Percentiles rank a stretch among this genome's conserved stretches.
These are phyloP conservation scores for Allium sativum DNA, from an alignment of 106 monocot species.

Conservation along the genomic window DNA sequence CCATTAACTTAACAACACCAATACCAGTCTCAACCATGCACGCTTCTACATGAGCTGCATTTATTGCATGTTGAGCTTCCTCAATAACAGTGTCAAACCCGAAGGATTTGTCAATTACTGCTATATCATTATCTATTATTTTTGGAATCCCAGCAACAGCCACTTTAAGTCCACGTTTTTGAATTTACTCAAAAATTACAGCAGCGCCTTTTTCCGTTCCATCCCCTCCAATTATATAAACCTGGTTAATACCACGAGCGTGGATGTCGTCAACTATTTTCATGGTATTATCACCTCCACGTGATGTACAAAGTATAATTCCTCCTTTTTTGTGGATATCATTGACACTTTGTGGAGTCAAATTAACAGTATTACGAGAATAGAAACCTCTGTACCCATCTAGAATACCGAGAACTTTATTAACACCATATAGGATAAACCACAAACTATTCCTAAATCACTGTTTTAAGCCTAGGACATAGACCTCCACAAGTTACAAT, in stretches of 20 bases:
- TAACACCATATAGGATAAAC: slow-evolving; percentile 19
- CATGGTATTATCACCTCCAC: slow-evolving; percentile 27
- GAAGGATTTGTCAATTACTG: slow-evolving; percentile 27
- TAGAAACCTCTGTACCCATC: slow-evolving; percentile 34
- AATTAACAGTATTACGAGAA: slow-evolving; percentile 22
- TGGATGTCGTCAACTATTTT: slow-evolving; percentile 31
- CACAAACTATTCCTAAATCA: slow-evolving; percentile 36
- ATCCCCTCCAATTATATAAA: slow-evolving; percentile 36
- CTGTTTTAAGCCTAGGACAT: slow-evolving; percentile 40
- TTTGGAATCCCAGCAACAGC: slow-evolving; percentile 27
- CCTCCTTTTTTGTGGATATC: slow-evolving; percentile 31
- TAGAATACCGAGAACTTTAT: slow-evolving; percentile 15
- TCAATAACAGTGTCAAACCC: slow-evolving; percentile 35
- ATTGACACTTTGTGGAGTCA: slow-evolving; percentile 30
- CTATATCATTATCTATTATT: slow-evolving; percentile 31
- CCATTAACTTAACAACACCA: slow-evolving; percentile 31
- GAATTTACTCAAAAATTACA: slow-evolving; percentile 32
- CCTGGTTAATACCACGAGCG: slow-evolving; percentile 33
- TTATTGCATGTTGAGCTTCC: slow-evolving; percentile 29
- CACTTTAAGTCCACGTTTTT: slow-evolving; percentile 33
- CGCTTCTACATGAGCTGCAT: slow-evolving; percentile 32
- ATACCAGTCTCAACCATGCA: slow-evolving; percentile 27
- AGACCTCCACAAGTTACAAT: slow-evolving; percentile 46
- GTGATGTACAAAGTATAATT: slow-evolving; percentile 22
- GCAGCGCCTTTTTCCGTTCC: slow-evolving; percentile 30